Base-by-base conservation (phyloP, 1,284 basidiomycete species). In the Moesziomyces parantarcticus region DNA sequence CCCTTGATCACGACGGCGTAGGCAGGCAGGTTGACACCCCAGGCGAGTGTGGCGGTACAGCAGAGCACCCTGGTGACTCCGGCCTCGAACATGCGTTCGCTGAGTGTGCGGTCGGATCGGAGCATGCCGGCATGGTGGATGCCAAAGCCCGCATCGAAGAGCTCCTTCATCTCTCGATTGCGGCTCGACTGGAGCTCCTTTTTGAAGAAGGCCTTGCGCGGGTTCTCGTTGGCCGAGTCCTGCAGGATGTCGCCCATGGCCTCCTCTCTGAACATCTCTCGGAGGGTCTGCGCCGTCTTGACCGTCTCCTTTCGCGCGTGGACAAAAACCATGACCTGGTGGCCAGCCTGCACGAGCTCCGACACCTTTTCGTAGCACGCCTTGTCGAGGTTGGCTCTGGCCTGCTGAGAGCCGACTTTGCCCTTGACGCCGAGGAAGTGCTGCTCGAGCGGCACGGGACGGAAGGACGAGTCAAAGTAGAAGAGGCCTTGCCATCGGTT, bases 61-160 rank as follows among this genome's bases (percentile, higher is more conserved):
- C 94, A 98, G 11, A 99, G 87, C 49, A 98, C 94, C 92, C 97
- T 73, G 80, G 99, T 95, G 13, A 90, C 91, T 75, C 90, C 89
- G 13, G 92, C 90, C 79, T 92, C 92, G 76, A 99, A 99, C 89
- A 98, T 90, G 77, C 90, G 87, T 85, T 99, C 97, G 89, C 93
- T 96, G 87, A 99, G 89, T 81, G 94, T 98, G 66, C 97, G 88
- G 83, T 99, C 97, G 3, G 90, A 89, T 45, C 97, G 88, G 60
- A 99, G 86, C 97, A 99, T 99, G 23, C 97, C 97, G 32, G 97
- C 97, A 85, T 99, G 96, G 84, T 99, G 97, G 48, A 99, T 99
- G 20, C 85, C 97, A 82, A 99, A 96, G 7, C 97, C 97, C 65
- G 87, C 85, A 68, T 96, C 92, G 78, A 97, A 97, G 16, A 99